Evolutionary conservation across 75 land plant species (phyloP).

Genomic region (Azolla pinnata): DNA sequence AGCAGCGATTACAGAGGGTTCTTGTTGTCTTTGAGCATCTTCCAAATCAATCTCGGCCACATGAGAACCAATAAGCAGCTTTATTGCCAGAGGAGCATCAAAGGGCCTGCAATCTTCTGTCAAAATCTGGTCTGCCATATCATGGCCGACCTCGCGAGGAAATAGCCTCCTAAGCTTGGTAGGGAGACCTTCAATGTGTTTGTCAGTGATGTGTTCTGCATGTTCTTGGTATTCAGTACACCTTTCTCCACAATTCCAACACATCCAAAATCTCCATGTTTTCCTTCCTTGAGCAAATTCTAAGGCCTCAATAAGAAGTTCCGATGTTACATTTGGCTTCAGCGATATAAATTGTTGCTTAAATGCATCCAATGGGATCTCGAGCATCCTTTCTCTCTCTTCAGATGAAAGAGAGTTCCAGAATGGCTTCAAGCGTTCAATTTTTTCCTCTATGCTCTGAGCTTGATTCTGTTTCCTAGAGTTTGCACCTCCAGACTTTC

Average conservation of each 20-base stretch:
- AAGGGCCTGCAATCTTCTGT: conserved; percentile 60
- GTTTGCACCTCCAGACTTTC: conserved; percentile 23
- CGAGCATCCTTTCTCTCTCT: conserved; percentile 35
- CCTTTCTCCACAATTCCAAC: conserved; percentile 55
- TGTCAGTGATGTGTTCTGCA: conserved; percentile 43
- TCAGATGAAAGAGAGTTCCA: conserved; percentile 43
- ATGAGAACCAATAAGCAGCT: conserved; percentile 26
- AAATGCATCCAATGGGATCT: conserved; percentile 31
- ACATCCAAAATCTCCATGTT: conserved; percentile 72
- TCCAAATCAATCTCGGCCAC: conserved; percentile 1
- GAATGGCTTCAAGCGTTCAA: conserved; percentile 38
- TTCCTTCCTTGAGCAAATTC: conserved; percentile 38
- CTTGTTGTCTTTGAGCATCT: not conserved
- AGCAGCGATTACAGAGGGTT: not conserved
- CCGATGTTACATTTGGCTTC: conserved; percentile 26
- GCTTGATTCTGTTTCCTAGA: conserved; percentile 19
- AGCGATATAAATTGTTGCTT: conserved; percentile 29
- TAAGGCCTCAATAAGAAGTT: conserved; percentile 43
- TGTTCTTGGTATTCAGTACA: conserved; percentile 34
- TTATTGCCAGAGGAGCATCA: conserved; percentile 41
- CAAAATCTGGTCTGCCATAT: conserved; percentile 52
- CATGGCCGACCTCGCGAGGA: conserved; percentile 50
- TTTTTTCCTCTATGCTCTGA: conserved; percentile 33
- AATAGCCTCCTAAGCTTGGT: conserved; percentile 43
- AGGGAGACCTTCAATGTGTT: conserved; percentile 47